Conservation (phyloP, 2,329 filamentous ascomycete genomes). For the Fusarium setosum region DNA sequence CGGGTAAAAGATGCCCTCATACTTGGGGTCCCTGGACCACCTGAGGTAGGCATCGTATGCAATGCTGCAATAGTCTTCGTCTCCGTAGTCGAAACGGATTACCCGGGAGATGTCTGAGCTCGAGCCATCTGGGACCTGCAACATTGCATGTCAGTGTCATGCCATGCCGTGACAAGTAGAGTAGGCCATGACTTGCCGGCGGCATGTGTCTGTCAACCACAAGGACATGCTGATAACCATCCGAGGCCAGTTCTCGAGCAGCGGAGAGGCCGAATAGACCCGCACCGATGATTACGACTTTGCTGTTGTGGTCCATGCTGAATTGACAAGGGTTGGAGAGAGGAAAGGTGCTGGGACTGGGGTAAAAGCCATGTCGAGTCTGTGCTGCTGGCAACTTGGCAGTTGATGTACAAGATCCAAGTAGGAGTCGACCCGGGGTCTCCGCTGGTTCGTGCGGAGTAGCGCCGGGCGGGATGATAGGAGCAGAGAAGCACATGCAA, state of each 20-base stretch:
- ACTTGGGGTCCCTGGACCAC: conserved; percentile 22
- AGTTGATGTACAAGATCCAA: no score
- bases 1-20: conserved; percentile 23
- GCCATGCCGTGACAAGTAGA: background rate
- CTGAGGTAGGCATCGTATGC: conserved; percentile 48
- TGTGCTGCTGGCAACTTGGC: no score
- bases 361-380: no score
- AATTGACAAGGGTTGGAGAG: no score
- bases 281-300: conserved; percentile 45
- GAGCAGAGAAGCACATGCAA: no score
- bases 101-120: conserved; percentile 51
- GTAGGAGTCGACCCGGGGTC: no score
- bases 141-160: background rate
- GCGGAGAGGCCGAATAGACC: conserved; percentile 46
- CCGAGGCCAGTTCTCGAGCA: conserved; percentile 39
- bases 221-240: conserved; percentile 49
- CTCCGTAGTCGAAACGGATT: conserved; percentile 68
- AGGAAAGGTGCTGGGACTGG: no score
- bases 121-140: conserved; percentile 47
- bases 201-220: conserved; percentile 48
- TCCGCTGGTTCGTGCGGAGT: no score
- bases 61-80: conserved; percentile 68
- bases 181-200: conserved; percentile 31
- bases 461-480: no score
- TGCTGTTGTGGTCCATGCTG: conserved; percentile 27